phyloP scores from a whole-genome alignment of 2,329 filamentous ascomycete species.

The Tetracladium maxilliforme region DNA sequence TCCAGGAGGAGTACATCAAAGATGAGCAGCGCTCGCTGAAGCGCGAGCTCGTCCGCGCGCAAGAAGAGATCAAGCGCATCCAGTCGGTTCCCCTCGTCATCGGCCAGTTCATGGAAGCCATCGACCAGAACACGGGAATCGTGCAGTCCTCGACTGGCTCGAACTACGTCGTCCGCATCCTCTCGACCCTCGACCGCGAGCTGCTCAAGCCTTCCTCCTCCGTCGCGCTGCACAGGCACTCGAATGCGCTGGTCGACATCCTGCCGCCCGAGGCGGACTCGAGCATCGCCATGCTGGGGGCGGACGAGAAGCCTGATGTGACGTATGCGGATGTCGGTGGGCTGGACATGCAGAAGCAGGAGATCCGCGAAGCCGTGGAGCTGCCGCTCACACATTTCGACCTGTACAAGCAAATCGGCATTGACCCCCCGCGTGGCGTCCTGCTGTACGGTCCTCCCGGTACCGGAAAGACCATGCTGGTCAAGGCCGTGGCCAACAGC shows the following conservation, averaged over 20 bases:
- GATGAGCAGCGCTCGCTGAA: conserved; percentile 99
- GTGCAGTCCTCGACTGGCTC: conserved; percentile 97
- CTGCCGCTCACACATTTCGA: conserved; percentile 94
- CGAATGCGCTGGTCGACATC: conserved; percentile 96
- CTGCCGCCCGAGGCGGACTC: conserved; percentile 97
- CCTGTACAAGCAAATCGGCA: conserved; percentile 97
- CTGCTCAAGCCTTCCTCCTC: conserved; percentile 96
- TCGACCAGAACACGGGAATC: conserved; percentile 98
- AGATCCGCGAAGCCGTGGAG: conserved; percentile 95
- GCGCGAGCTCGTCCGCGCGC: conserved; percentile 88
- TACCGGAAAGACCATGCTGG: conserved; percentile 92
- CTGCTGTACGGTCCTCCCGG: conserved; percentile 91
- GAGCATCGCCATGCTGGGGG: conserved; percentile 94
- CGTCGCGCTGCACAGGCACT: conserved; percentile 93
- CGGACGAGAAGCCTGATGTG: conserved; percentile 95
- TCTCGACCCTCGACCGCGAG: conserved; percentile 96
- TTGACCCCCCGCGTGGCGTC: conserved; percentile 92
- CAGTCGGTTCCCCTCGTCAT: conserved; percentile 97
- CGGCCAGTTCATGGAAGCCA: conserved; percentile 99
- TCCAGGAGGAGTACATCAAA: conserved; percentile 99
- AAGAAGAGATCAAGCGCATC: conserved; percentile 99
- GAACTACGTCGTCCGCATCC: conserved; percentile 96
- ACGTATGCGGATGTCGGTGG: conserved; percentile 97
- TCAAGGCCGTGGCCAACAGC: conserved; percentile 96
- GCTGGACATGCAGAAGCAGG: conserved; percentile 98